Percentiles rank a stretch among this genome's conserved stretches.
Conservation (phyloP, 2,329 filamentous ascomycete genomes). For the Bisporella sp. region DNA sequence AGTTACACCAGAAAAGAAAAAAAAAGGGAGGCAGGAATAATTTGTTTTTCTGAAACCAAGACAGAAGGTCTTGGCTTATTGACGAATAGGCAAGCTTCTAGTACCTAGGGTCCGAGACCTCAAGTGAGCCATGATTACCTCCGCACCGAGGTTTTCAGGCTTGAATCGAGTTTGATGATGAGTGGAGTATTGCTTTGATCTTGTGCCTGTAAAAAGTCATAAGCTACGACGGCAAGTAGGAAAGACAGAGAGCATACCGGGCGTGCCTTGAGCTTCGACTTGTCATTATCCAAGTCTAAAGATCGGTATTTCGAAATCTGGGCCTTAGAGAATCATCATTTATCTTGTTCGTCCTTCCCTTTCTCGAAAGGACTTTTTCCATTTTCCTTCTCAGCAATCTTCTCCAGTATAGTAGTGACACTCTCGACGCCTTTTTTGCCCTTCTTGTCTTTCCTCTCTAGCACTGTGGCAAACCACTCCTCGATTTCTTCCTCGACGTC, state of each 20-base stretch:
- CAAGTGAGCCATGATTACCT: background rate
- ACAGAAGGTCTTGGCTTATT: background rate
- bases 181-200: no score
- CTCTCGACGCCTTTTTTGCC: slow-evolving; percentile 1
- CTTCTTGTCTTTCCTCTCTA: slow-evolving; percentile 46
- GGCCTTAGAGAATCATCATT: background rate
- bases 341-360: background rate
- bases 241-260: no score
- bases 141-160: background rate
- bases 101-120: background rate
- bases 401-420: background rate
- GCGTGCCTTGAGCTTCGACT: no score
- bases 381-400: background rate
- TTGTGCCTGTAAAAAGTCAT: no score
- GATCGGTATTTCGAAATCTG: no score
- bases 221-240: no score
- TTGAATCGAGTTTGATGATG: no score
- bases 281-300: no score
- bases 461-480: slow-evolving; percentile 51
- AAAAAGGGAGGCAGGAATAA: background rate
- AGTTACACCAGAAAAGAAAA: no score
- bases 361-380: background rate
- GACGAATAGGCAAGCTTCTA: background rate
- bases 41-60: background rate
- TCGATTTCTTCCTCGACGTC: slow-evolving; percentile 55